Conservation (phyloP, 306 rosid species). For the Prunus dulcis region DNA sequence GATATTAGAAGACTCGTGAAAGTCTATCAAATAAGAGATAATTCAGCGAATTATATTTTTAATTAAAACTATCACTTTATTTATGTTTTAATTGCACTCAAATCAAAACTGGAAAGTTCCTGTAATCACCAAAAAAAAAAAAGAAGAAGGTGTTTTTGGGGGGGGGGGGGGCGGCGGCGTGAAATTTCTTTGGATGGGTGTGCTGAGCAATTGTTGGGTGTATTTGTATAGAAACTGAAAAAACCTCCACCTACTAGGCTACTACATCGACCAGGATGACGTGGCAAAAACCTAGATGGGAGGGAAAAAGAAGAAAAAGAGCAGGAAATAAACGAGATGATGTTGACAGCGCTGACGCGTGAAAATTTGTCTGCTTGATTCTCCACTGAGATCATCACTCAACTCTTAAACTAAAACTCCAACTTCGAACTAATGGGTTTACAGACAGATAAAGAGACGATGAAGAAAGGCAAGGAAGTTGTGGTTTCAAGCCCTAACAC, state of each 20-base stretch:
- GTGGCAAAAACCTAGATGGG: background rate
- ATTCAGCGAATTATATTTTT: no score
- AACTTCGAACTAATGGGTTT: background rate
- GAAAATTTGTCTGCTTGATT: background rate
- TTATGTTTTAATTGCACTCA: no score
- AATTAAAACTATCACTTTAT: no score
- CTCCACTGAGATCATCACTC: background rate
- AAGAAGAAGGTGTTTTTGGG: no score
- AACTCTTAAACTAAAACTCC: background rate
- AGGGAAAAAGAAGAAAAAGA: background rate
- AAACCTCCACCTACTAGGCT: background rate
- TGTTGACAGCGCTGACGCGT: background rate
- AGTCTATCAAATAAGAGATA: no score
- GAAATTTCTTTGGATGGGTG: background rate
- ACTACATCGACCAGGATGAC: background rate
- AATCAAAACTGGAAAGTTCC: no score
- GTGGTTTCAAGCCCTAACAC: conserved; percentile 19
- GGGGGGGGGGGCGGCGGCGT: no score
- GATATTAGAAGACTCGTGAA: no score
- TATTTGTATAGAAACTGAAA: background rate
- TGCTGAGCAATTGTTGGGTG: background rate
- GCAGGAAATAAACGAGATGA: background rate
- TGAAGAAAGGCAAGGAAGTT: conserved; percentile 40
- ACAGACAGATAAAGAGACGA: background rate
- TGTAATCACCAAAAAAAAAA: no score